Base-by-base conservation (phyloP, 2,329 filamentous ascomycete genomes). In the Beauveria varroae region DNA sequence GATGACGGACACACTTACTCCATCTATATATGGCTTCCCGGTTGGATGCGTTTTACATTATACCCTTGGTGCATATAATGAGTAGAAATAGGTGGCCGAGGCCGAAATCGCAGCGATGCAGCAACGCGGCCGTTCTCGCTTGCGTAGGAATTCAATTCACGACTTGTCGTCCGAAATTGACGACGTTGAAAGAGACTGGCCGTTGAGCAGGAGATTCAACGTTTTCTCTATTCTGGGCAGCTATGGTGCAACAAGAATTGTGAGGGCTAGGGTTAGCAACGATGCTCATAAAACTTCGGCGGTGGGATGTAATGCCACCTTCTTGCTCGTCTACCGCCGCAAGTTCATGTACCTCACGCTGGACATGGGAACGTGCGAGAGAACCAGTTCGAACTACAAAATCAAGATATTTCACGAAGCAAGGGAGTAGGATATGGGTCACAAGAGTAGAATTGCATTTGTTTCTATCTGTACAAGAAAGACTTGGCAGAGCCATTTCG, bases 81-180 rank as follows among this genome's bases (percentile, higher is more conserved):
- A 34, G 30, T 34, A 34, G 9, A 34, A 34, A 9, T 34, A 12
- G 9, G 10, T 5, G 30, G 30, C 30, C 30, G 30, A 34, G 30
- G 30, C 9, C 9, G 9, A 10, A 3, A 30, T 10, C 9, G 30
- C 8, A 30, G 10, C 12, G 14, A 34, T 10, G 12, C 12, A 14
- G 30, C 30, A 14, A 34, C 30, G 30, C 12, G 10, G 4, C 4
- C 10, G 30, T 10, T 4, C 12, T 34, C 12, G 30, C 30, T 34
- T 34, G 30, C 12, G 30, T 34, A 34, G 10, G 1, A 5, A 34
- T 34, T 1, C 30, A 5, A 14, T 34, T 5, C 14, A 34, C 12
- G 74, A 75, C 58, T 74, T 71, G 26, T 64, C 61, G 3, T 76
- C 74, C 50, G 72, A 76, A 37, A 66, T 76, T 16, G 73, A 76